phyloP scores from a whole-genome alignment of 768 basidiomycete genomes.

The Rubroboletus satanas region DNA sequence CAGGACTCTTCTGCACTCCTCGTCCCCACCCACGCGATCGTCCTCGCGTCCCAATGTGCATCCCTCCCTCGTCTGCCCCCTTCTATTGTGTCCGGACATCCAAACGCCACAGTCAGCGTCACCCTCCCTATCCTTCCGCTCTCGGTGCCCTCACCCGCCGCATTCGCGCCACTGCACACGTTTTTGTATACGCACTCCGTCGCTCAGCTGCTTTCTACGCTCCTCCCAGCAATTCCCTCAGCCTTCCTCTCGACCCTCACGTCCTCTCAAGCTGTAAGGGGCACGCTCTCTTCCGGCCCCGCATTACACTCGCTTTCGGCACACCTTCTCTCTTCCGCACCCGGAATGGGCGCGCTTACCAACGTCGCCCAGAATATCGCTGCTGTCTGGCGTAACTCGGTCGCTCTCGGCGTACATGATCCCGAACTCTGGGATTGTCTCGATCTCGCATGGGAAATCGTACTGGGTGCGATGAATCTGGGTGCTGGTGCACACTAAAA shows the following conservation, averaged over 20 bases:
- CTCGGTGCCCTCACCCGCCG: constrained; percentile 56
- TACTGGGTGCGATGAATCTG: constrained; percentile 57
- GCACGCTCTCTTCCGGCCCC: constrained; percentile 44
- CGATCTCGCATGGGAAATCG: constrained; percentile 63
- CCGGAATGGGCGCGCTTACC: constrained; percentile 44
- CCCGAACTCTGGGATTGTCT: constrained; percentile 63
- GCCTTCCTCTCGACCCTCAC: constrained; percentile 30
- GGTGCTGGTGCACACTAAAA: constrained; percentile 39
- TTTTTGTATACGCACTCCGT: constrained; percentile 67
- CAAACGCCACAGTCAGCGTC: constrained; percentile 33
- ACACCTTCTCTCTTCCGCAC: constrained; percentile 47
- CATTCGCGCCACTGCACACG: constrained; percentile 54
- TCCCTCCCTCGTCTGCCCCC: constrained; percentile 55
- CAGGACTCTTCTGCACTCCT: constrained; percentile 39
- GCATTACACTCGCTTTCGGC: constrained; percentile 53
- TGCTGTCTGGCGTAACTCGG: constrained; percentile 70
- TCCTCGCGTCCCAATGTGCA: constrained; percentile 68
- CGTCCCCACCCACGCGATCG: constrained; percentile 65
- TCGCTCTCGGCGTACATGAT: constrained; percentile 65
- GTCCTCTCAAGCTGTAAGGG: constrained; percentile 32
- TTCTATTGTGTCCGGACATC: constrained; percentile 32
- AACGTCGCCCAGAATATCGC: constrained; percentile 47
- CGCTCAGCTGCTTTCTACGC: constrained; percentile 45
- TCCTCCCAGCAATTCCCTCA: constrained; percentile 38
- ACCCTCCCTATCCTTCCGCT: constrained; percentile 61